Base-by-base conservation (phyloP, 129 eudicot genomes). In the Flaveria trinervia region DNA sequence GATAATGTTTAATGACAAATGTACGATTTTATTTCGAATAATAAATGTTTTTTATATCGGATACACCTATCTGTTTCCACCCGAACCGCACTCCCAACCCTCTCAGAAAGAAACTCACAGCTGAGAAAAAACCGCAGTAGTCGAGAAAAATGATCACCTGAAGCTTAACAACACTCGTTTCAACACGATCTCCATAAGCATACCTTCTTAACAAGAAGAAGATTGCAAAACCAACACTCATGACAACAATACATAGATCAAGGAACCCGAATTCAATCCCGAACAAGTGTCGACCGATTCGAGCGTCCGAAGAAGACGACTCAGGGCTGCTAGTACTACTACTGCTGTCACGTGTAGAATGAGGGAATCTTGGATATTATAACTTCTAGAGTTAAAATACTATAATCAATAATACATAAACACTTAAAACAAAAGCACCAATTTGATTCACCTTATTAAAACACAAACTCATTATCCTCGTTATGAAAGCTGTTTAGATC, bases 101-200 rank as follows among this genome's bases (percentile, higher is more conserved):
- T 30, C 36, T 30, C 0, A 30, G 0, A 30, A 30, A 30, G 3
- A 30, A 30, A 30, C 36, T 3, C 0, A 30, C 36, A 30, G 4
- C 36, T 30, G 36, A 30, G 36, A 30, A 30, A 30, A 45, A 11
- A 8, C 10, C 50, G 50, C 14, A 8, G 50, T 1, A 10, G 28
- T 56, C 8, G 62, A 18, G 13, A 17, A 26, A 61, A 13, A 15
- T 12, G 10, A 0, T 14, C 28, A 64, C 68, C 68, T 64, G 68
- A 64, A 64, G 68, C 68, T 64, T 64, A 28, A 64, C 45, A 64
- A 64, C 68, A 30, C 68, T 64, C 14, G 45, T 64, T 14, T 64
- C 22, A 9, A 64, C 45, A 6, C 10, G 15, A 57, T 57, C 15
- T 57, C 23, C 45, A 64, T 28, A 20, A 28, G 22, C 43, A 64